Evolutionary conservation across 352 stramenopile species (phyloP), one percentile per base, ranked within the genome.

Genomic region (Phytophthora quininea): DNA sequence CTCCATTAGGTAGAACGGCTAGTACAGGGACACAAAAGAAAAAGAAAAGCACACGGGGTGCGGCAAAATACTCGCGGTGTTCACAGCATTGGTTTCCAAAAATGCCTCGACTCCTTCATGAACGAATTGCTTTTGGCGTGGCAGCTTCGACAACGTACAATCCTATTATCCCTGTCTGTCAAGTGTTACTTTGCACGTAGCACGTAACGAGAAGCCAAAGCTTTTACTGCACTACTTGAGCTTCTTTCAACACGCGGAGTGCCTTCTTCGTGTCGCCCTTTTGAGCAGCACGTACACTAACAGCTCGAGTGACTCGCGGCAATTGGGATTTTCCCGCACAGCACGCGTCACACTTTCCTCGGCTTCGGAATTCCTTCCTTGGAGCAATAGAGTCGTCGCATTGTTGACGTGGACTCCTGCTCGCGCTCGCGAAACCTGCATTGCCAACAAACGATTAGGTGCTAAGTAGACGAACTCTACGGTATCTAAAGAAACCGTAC

Each of bases 201-300:
- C n/a, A n/a, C n/a, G n/a, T n/a, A n/a, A n/a, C 19, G 19, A 24
- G 19, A 24, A 24, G 19, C 19, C 19, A 24, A 24, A 24, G 19
- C 19, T 24, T 0, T 24, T 66, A 92, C 57, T 89, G 78, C 43
- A 77, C 69, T 46, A 96, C 86, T 48, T 94, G 88, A 19, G 88
- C 88, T 71, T 94, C 88, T 78, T 95, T 95, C 43, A 96, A 68
- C 53, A 96, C 86, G 24, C 88, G 88, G 71, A 93, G 71, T 32
- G 88, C 86, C 67, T 96, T 96, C 79, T 95, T 96, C 64, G 86
- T 89, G 62, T 95, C 86, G 24, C 85, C 86, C 77, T 96, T 96
- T 92, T 93, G 50, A 96, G 69, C 61, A 94, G 70, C 55, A 96
- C 87, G 73, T 96, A 96, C 57, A 96, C 88, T 74, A 96, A 76